A percentile compares a stretch with the other conserved stretches of the same genome.
These are phyloP conservation scores for Plasmodium inui DNA, from an alignment of 169 alveolate genomes.

Conservation along the genomic window DNA sequence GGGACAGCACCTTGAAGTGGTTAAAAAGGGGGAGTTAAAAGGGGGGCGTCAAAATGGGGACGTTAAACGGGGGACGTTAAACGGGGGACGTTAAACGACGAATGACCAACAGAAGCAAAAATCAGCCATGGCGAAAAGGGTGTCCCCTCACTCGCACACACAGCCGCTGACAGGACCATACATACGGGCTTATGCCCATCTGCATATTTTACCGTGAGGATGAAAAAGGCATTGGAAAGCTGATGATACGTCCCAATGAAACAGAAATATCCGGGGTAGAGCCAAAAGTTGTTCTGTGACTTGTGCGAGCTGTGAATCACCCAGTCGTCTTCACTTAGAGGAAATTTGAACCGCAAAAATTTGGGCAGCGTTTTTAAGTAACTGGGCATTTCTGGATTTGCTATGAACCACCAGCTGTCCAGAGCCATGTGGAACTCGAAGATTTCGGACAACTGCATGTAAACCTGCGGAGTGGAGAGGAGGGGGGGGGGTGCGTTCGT, in stretches of 20 bases:
- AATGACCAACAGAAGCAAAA: too few relatives aligned
- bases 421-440: constrained; percentile 84
- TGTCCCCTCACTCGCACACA: constrained; percentile 66
- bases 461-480: constrained; percentile 43
- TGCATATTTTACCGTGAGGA: constrained; percentile 78
- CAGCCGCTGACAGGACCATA: constrained; percentile 74
- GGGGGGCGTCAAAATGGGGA: background rate
- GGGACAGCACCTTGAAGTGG: constrained; percentile 47
- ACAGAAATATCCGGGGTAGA: constrained; percentile 82
- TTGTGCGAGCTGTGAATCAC: constrained; percentile 70
- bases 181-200: constrained; percentile 56
- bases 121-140: background rate
- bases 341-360: constrained; percentile 80
- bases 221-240: constrained; percentile 81
- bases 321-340: constrained; percentile 75
- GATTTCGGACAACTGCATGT: constrained; percentile 82
- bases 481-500: background rate
- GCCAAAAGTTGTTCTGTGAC: constrained; percentile 80
- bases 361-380: constrained; percentile 74
- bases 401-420: constrained; percentile 87
- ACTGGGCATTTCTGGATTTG: constrained; percentile 78
- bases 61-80: too few relatives aligned
- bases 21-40: background rate
- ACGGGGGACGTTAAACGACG: background rate
- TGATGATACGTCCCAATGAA: constrained; percentile 85